A percentile compares a stretch with the other conserved stretches of the same genome.
phyloP scores from a whole-genome alignment of 208 protist genomes.

The Leishmania amazonensis region DNA sequence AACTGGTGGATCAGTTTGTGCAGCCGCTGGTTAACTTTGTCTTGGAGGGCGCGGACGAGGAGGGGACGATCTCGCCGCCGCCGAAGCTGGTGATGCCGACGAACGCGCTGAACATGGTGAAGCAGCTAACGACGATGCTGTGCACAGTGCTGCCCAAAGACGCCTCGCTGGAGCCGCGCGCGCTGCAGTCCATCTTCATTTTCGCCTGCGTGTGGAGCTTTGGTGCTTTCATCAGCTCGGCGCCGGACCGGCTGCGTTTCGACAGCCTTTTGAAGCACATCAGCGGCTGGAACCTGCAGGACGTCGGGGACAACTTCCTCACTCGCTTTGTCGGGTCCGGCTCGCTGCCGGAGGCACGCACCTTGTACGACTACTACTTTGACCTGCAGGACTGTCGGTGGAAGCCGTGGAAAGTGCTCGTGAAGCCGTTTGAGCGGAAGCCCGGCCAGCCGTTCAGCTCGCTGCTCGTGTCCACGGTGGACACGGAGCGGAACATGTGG shows the following conservation, averaged over 20 bases:
- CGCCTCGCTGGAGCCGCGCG: conserved; percentile 81
- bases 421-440: conserved; percentile 92
- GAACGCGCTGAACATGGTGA: conserved; percentile 94
- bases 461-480: conserved; percentile 98
- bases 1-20: conserved; percentile 95
- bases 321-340: conserved; percentile 92
- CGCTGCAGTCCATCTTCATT: conserved; percentile 96
- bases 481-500: conserved; percentile 98
- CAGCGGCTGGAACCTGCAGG: conserved; percentile 92
- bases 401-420: conserved; percentile 95
- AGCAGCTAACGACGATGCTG: conserved; percentile 94
- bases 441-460: conserved; percentile 92
- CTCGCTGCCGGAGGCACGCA: conserved; percentile 90
- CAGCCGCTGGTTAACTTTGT: conserved; percentile 91
- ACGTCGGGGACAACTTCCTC: conserved; percentile 91
- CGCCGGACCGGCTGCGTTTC: conserved; percentile 90
- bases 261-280: conserved; percentile 95
- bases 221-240: conserved; percentile 86
- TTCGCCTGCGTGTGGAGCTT: conserved; percentile 97
- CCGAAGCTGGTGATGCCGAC: conserved; percentile 86
- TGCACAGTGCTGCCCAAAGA: conserved; percentile 80
- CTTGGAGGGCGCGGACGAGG: conserved; percentile 92
- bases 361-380: conserved; percentile 98
- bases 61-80: conserved; percentile 57
- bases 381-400: conserved; percentile 93